These are phyloP conservation scores for Thalassiosira mediterranea DNA, from an alignment of 352 stramenopile genomes.

Conservation along the genomic window DNA sequence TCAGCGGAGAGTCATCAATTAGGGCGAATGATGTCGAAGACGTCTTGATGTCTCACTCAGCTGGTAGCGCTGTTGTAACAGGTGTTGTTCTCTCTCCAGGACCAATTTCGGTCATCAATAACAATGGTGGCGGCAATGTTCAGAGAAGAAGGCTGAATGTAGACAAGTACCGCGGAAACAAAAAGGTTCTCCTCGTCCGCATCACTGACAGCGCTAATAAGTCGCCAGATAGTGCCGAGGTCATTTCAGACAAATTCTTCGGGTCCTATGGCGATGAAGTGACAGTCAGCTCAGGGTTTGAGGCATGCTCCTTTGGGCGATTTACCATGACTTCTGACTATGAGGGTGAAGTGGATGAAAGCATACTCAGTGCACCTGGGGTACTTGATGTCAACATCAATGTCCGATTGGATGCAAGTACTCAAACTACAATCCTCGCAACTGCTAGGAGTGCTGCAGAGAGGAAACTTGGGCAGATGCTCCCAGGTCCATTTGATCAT, in stretches of 20 bases:
- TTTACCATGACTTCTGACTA: constrained; percentile 33
- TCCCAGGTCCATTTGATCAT: constrained; percentile 43
- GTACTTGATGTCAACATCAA: constrained; percentile 45
- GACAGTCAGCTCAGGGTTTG: constrained; percentile 19
- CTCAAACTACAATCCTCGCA: constrained; percentile 7
- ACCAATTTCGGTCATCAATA: neutral
- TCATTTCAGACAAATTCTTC: constrained; percentile 36
- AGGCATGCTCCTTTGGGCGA: constrained; percentile 39
- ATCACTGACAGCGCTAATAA: neutral
- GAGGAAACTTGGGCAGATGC: constrained; percentile 15
- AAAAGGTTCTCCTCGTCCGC: neutral
- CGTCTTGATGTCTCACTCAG: too few relatives aligned
- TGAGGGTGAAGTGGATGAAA: neutral
- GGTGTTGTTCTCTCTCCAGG: neutral
- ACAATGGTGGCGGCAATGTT: neutral
- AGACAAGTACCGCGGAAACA: neutral
- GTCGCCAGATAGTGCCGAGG: neutral
- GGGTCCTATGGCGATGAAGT: constrained; percentile 28
- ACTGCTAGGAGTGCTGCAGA: constrained; percentile 4
- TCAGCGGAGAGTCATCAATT: constrained; percentile 35
- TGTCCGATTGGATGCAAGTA: constrained; percentile 6
- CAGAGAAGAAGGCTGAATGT: neutral
- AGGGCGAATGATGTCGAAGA: neutral
- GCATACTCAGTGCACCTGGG: constrained; percentile 23
- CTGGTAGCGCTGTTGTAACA: neutral